Percentiles rank a stretch among this genome's conserved stretches.
Conservation (phyloP, 768 basidiomycete genomes). For the Melanogaster broomeanus region DNA sequence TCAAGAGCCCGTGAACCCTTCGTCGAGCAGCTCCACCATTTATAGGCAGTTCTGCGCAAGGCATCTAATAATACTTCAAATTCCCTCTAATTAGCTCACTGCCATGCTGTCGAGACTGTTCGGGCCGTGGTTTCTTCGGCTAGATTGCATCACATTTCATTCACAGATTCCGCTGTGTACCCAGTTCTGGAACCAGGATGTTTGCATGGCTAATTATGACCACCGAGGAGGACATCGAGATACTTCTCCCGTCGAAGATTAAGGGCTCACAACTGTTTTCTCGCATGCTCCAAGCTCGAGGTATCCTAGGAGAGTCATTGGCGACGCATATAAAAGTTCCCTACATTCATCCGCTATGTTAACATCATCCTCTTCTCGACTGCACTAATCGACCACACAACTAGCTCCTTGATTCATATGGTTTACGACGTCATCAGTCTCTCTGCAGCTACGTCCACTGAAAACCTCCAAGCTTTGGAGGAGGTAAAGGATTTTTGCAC, state of each 20-base stretch:
- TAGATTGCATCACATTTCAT: conserved; percentile 20
- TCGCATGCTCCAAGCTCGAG: conserved; percentile 18
- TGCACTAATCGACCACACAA: neutral
- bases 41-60: no score
- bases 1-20: conserved; percentile 5
- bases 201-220: conserved; percentile 22
- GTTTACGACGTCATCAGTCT: conserved; percentile 42
- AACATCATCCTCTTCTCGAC: conserved; percentile 14
- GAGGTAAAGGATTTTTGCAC: conserved; percentile 54
- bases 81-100: conserved; percentile 12
- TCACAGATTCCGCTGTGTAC: conserved; percentile 16
- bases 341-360: conserved; percentile 10
- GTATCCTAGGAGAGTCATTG: conserved; percentile 4
- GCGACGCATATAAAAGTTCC: conserved; percentile 22
- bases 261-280: conserved; percentile 9
- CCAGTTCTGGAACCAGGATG: conserved; percentile 18
- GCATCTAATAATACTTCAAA: conserved; percentile 15
- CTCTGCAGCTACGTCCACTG: conserved; percentile 45
- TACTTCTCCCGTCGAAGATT: conserved; percentile 16
- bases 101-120: conserved; percentile 17
- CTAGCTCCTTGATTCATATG: conserved; percentile 13
- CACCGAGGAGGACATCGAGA: conserved; percentile 19
- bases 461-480: conserved; percentile 49
- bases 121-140: conserved; percentile 25
- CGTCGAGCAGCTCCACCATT: conserved; percentile 8